These are phyloP conservation scores for Phytophthora uliginosa DNA, from an alignment of 352 stramenopile genomes.

Conservation along the genomic window DNA sequence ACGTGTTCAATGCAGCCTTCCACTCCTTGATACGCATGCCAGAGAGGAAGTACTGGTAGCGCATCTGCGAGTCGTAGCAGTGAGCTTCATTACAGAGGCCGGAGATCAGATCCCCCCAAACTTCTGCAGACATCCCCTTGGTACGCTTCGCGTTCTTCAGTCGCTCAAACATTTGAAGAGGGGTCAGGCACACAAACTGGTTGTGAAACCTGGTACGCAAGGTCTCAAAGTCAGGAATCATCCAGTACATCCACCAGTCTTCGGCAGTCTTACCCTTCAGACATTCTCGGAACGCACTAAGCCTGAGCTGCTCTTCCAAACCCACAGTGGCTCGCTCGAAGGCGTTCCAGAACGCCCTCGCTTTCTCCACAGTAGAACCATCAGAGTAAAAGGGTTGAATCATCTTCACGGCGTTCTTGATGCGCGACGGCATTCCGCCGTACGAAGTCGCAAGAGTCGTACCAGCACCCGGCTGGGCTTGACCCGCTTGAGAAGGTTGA, in stretches of 20 bases:
- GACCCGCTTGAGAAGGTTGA: not conserved
- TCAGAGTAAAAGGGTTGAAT: not conserved
- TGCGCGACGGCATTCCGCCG: not conserved
- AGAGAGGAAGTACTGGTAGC: not conserved
- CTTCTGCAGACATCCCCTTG: too few species aligned
- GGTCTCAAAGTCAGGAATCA: not conserved
- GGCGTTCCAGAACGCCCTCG: not conserved
- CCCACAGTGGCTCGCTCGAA: not conserved
- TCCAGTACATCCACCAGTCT: not conserved
- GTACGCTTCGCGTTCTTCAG: too few species aligned
- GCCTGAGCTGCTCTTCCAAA: not conserved
- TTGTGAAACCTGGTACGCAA: not conserved
- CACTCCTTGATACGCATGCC: not conserved
- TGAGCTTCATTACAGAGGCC: too few species aligned
- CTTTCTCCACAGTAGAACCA: not conserved
- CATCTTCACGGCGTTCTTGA: not conserved
- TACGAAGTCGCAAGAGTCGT: not conserved
- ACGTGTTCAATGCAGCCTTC: not conserved
- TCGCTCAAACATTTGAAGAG: too few species aligned
- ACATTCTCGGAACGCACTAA: not conserved
- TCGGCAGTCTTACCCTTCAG: conserved; percentile 1
- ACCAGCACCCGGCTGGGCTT: too few species aligned
- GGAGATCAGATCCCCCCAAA: too few species aligned
- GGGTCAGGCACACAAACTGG: not conserved
- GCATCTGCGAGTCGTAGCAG: too few species aligned